phyloP scores from a whole-genome alignment of 106 monocot genomes.

The Narthecium ossifragum region DNA sequence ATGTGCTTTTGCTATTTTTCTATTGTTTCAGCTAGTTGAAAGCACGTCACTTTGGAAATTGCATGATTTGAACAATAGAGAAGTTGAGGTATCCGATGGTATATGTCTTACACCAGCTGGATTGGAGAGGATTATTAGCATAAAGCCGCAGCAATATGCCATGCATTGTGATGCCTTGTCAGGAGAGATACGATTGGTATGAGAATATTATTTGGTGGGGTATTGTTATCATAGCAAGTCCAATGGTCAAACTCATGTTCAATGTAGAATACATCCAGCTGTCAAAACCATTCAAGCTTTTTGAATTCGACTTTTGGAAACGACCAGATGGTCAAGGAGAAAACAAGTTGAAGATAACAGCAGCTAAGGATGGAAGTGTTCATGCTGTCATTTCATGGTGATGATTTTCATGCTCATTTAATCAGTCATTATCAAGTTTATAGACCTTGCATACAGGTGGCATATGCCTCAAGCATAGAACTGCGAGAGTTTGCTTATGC shows the following conservation, averaged over 20 bases:
- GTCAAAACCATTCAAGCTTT: slow-evolving; percentile 96
- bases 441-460: too few relatives aligned
- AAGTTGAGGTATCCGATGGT: slow-evolving; percentile 51
- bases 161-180: slow-evolving; percentile 69
- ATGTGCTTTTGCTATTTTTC: slow-evolving; percentile 2
- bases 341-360: slow-evolving; percentile 39
- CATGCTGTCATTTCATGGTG: slow-evolving; percentile 98
- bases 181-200: slow-evolving; percentile 69
- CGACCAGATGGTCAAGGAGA: slow-evolving; percentile 74
- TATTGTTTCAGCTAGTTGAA: slow-evolving; percentile 70
- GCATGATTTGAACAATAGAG: slow-evolving; percentile 75
- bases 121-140: slow-evolving; percentile 35
- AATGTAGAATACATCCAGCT: slow-evolving; percentile 43
- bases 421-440: background rate
- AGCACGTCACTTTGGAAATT: slow-evolving; percentile 75
- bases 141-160: slow-evolving; percentile 68
- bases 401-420: slow-evolving; percentile 12
- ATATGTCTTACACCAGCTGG: slow-evolving; percentile 52
- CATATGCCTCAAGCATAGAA: too few relatives aligned
- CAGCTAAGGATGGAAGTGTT: slow-evolving; percentile 42
- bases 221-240: background rate
- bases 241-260: slow-evolving; percentile 7
- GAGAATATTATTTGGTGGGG: background rate
- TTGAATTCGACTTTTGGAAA: slow-evolving; percentile 92
- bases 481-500: background rate